Evolutionary conservation across 352 stramenopile genomes (phyloP), one percentile per base, ranked within the genome.

Genomic region (Detonula confervacea): DNA sequence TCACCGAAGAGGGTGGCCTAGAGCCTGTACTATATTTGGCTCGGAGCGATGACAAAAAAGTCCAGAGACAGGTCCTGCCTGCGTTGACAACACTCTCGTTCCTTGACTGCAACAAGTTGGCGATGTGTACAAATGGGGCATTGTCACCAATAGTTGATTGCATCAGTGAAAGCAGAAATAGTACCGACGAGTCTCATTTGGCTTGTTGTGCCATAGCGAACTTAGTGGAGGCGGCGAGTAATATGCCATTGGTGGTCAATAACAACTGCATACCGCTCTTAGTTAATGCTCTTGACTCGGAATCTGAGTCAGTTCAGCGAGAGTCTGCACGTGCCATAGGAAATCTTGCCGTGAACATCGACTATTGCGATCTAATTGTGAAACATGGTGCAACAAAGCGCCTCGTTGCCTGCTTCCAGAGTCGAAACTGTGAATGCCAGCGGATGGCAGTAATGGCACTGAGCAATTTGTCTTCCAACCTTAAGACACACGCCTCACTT

Each of bases 11-110:
- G 81, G 96, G 96, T 16, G 96, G 96, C 2, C 87, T 99, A 0
- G 96, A 98, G 78, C 95, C 97, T 0, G 95, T 99, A n/a, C 87
- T 99, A 0, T 98, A 97, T 80, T 92, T 99, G 0, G 95, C 95
- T 2, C 86, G 96, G 33, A 98, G 95, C 11, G 95, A 98, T 65
- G 92, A 97, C 73, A 78, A 91, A 0, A 89, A 96, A 35, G 96
- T 98, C 33, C 95, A 98, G 69, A 87, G 93, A 22, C 29, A 78
- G 29, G 47, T 90, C 22, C 46, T 90, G 9, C 75, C 77, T 70
- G 80, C 83, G 35, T 44, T 90, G 20, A 80, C 65, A 25, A 81
- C 77, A 14, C 67, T 92, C 2, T 91, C 84, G 1, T 90, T 88
- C 59, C 60, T 90, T 27, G 95, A 98, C 68, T 91, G 92, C 20